Conservation (phyloP, 139 green algal genomes). For the Micromonas pusilla region DNA sequence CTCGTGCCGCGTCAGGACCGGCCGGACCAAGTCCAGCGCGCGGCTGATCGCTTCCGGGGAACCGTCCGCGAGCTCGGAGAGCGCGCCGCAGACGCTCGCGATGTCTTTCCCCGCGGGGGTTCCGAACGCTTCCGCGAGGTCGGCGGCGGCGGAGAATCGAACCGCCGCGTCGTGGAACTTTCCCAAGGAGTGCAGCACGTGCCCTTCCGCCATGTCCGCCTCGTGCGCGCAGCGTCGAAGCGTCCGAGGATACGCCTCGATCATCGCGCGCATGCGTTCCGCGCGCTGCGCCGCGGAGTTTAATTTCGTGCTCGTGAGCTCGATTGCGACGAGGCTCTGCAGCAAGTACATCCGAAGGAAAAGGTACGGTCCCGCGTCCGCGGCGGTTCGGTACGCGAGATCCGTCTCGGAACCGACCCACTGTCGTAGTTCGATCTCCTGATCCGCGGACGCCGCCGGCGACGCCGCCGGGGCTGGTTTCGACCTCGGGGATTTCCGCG, state of each 20-base stretch:
- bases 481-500: neutral
- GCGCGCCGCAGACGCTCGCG: neutral
- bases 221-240: neutral
- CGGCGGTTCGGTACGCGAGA: neutral
- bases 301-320: neutral
- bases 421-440: neutral
- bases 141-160: neutral
- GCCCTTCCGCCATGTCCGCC: neutral
- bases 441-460: neutral
- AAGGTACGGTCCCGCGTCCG: neutral
- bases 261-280: neutral
- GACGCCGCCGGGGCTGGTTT: neutral
- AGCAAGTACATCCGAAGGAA: neutral
- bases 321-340: neutral
- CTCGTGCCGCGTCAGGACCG: neutral
- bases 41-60: too few relatives aligned
- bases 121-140: neutral
- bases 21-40: conserved; percentile 4
- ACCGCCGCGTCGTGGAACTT: neutral
- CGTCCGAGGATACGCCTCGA: neutral
- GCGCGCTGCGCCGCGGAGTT: neutral
- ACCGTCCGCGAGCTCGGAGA: neutral
- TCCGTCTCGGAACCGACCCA: conserved; percentile 1
- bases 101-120: neutral
- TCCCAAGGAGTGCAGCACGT: neutral